phyloP scores from a whole-genome alignment of 495 filamentous ascomycete genomes.

The Xylaria palmicola region DNA sequence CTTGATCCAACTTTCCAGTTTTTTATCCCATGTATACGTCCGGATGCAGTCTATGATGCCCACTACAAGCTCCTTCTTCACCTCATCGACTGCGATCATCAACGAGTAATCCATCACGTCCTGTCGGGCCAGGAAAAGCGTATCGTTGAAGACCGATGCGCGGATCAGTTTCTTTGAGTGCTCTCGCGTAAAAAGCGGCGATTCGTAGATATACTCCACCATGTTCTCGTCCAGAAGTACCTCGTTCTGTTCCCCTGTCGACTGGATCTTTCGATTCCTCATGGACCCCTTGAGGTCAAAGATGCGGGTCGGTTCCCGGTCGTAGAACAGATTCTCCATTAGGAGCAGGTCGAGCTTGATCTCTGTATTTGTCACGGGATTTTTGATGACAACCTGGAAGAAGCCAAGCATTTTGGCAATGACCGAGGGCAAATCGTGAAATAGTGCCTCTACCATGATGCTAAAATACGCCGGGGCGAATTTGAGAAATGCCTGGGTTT shows the following conservation, averaged over 20 bases:
- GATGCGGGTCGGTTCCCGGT: slow-evolving; percentile 84
- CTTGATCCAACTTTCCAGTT: slow-evolving; percentile 98
- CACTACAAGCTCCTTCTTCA: slow-evolving; percentile 83
- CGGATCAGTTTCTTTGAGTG: slow-evolving; percentile 88
- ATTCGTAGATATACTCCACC: slow-evolving; percentile 98
- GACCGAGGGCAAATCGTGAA: slow-evolving; percentile 92
- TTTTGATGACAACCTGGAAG: slow-evolving; percentile 96
- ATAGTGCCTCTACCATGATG: slow-evolving; percentile 93
- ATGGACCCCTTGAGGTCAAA: slow-evolving; percentile 98
- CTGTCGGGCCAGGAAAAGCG: slow-evolving; percentile 83
- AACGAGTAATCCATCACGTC: slow-evolving; percentile 99
- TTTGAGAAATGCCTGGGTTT: slow-evolving; percentile 88
- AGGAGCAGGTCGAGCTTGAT: slow-evolving; percentile 92
- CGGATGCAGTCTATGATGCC: slow-evolving; percentile 98
- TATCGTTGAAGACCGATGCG: slow-evolving; percentile 91
- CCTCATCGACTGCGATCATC: slow-evolving; percentile 97
- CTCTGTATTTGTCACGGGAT: slow-evolving; percentile 84
- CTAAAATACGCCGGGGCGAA: slow-evolving; percentile 97
- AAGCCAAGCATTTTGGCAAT: slow-evolving; percentile 99
- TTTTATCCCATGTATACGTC: slow-evolving; percentile 99
- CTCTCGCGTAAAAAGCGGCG: slow-evolving; percentile 88
- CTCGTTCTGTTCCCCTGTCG: slow-evolving; percentile 92
- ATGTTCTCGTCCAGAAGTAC: slow-evolving; percentile 98
- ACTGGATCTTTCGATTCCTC: slow-evolving; percentile 94
- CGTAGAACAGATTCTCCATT: slow-evolving; percentile 99